phyloP scores from a whole-genome alignment of 805 yeast genomes.

The Schizosaccharomyces japonicus region DNA sequence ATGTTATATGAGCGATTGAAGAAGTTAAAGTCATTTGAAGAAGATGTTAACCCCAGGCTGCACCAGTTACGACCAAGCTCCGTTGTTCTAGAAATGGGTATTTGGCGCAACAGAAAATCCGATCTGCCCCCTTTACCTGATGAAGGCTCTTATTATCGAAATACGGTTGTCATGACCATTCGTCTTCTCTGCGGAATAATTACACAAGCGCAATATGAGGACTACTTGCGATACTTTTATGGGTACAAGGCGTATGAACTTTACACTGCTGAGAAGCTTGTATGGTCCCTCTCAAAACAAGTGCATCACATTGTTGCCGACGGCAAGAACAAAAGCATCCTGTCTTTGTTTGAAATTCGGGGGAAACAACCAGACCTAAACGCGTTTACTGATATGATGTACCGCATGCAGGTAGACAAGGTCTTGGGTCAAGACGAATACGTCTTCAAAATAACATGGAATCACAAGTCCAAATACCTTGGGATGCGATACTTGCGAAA shows the following conservation, averaged over 20 bases:
- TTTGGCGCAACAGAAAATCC: background rate
- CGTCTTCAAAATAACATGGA: constrained; percentile 64
- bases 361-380: constrained; percentile 46
- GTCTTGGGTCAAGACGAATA: constrained; percentile 70
- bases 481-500: constrained; percentile 63
- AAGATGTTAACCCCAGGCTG: background rate
- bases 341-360: constrained; percentile 54
- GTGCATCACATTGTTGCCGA: constrained; percentile 68
- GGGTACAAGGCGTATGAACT: constrained; percentile 79
- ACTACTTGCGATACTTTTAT: constrained; percentile 80
- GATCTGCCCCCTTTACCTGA: background rate
- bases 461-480: constrained; percentile 28
- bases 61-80: background rate
- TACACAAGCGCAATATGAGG: constrained; percentile 89
- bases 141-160: background rate
- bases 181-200: constrained; percentile 66
- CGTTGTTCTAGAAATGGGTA: background rate
- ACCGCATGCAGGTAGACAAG: constrained; percentile 67
- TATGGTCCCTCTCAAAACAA: constrained; percentile 64
- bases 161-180: constrained; percentile 26
- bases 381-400: constrained; percentile 60
- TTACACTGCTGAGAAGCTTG: constrained; percentile 79
- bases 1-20: constrained; percentile 56
- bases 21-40: constrained; percentile 49
- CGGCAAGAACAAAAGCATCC: constrained; percentile 52